Conservation (phyloP, 2,329 filamentous ascomycete genomes). For the Fusarium clavum region DNA sequence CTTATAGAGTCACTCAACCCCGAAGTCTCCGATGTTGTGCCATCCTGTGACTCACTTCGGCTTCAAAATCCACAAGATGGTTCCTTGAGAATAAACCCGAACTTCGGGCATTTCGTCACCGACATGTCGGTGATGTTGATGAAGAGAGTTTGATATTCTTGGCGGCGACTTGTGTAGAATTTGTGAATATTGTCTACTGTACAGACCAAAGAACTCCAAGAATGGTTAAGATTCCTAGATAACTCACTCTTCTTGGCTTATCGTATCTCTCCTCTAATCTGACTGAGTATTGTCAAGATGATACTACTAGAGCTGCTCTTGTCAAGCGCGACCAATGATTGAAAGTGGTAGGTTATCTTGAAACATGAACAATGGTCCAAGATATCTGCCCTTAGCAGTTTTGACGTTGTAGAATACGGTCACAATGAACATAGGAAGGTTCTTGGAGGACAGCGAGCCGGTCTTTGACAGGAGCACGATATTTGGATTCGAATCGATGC, state of each 20-base stretch:
- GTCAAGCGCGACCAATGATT: neutral
- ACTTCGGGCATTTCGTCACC: neutral
- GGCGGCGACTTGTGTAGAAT: neutral
- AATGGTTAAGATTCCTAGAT: neutral
- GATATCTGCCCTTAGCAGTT: neutral
- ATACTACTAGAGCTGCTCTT: neutral
- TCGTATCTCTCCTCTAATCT: neutral
- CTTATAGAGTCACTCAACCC: neutral
- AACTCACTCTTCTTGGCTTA: rapidly evolving
- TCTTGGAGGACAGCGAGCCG: neutral
- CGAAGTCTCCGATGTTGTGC: neutral
- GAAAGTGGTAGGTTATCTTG: neutral
- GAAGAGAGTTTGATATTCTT: neutral
- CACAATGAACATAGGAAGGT: neutral
- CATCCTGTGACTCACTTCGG: neutral
- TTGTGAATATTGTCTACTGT: neutral
- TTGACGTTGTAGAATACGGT: neutral
- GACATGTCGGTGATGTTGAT: neutral
- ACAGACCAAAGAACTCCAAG: too few relatives aligned
- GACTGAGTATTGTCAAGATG: neutral
- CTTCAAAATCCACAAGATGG: neutral
- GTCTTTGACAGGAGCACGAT: neutral
- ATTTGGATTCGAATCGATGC: neutral
- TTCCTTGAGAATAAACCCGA: neutral
- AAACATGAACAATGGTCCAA: neutral